A percentile compares a stretch with the other conserved stretches of the same genome.
Conservation (phyloP, 1,284 basidiomycete genomes). For the Gastroboletus turbinatus region DNA sequence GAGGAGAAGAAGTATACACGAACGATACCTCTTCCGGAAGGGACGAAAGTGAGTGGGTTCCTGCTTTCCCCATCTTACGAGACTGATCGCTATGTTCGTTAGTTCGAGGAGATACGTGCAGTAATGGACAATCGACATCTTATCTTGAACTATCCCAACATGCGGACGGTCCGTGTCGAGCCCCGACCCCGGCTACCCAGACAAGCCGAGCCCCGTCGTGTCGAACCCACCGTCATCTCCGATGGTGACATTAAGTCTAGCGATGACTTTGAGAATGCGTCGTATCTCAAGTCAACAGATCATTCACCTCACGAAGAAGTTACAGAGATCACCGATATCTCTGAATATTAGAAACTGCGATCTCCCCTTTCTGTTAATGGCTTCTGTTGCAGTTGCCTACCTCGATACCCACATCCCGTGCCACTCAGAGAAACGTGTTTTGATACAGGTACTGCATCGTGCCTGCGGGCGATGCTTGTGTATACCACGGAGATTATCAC, state of each 20-base stretch:
- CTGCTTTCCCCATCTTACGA: neutral
- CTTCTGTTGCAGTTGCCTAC: constrained; percentile 8
- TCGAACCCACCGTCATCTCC: constrained; percentile 35
- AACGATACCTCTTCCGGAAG: constrained; percentile 48
- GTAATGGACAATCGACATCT: constrained; percentile 58
- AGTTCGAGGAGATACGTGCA: constrained; percentile 70
- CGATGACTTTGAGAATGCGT: constrained; percentile 28
- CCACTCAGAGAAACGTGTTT: constrained; percentile 9
- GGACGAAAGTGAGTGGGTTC: constrained; percentile 40
- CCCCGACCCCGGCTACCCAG: constrained; percentile 26
- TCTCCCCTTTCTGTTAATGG: neutral
- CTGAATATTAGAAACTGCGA: constrained; percentile 30
- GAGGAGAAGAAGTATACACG: constrained; percentile 53
- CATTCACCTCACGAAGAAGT: constrained; percentile 28
- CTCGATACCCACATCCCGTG: constrained; percentile 5
- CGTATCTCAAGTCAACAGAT: constrained; percentile 29
- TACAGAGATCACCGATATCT: constrained; percentile 31
- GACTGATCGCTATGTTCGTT: constrained; percentile 7
- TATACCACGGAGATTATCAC: constrained; percentile 19
- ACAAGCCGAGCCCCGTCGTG: constrained; percentile 30
- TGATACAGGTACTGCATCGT: constrained; percentile 13
- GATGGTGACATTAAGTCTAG: constrained; percentile 32
- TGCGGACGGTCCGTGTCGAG: constrained; percentile 53
- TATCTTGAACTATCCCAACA: constrained; percentile 64
- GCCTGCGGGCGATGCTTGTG: constrained; percentile 21